Evolutionary conservation across 2,329 filamentous ascomycete genomes (phyloP).

Genomic region (Pestalotiopsis sp.): DNA sequence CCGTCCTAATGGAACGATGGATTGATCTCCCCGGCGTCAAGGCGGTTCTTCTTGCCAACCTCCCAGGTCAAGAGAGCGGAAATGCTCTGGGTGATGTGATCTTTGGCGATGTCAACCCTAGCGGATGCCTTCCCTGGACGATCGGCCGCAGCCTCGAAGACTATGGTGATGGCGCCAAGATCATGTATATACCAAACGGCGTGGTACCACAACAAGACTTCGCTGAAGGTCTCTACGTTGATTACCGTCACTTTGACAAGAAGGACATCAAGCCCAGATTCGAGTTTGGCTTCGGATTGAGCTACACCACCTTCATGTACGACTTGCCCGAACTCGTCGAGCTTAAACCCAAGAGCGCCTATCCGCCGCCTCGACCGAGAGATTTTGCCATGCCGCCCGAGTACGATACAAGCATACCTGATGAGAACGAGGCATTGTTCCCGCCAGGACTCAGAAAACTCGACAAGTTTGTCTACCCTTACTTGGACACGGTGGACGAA

Average conservation of each 20-base stretch:
- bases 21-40: conserved; percentile 77
- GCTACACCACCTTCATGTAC: conserved; percentile 75
- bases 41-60: conserved; percentile 78
- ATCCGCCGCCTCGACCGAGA: conserved; percentile 39
- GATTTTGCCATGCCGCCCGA: conserved; percentile 51
- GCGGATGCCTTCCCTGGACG: conserved; percentile 86
- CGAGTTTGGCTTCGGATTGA: conserved; percentile 85
- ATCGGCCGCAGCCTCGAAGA: conserved; percentile 75
- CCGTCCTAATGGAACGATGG: conserved; percentile 79
- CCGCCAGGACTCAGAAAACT: conserved; percentile 63
- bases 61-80: conserved; percentile 86
- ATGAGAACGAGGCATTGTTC: conserved; percentile 59
- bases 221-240: conserved; percentile 80
- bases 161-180: conserved; percentile 72
- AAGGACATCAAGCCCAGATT: conserved; percentile 73
- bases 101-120: conserved; percentile 76
- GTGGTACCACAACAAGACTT: conserved; percentile 82
- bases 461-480: conserved; percentile 75
- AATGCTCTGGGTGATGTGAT: conserved; percentile 79
- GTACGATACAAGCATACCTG: conserved; percentile 58
- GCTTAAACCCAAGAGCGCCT: conserved; percentile 46
- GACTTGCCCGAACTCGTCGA: conserved; percentile 51
- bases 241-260: conserved; percentile 89
- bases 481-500: conserved; percentile 56
- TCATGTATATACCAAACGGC: conserved; percentile 71